A percentile compares a stretch with the other conserved stretches of the same genome.
Conservation (phyloP, 257 asterid genomes). For the Fraxinus americana region DNA sequence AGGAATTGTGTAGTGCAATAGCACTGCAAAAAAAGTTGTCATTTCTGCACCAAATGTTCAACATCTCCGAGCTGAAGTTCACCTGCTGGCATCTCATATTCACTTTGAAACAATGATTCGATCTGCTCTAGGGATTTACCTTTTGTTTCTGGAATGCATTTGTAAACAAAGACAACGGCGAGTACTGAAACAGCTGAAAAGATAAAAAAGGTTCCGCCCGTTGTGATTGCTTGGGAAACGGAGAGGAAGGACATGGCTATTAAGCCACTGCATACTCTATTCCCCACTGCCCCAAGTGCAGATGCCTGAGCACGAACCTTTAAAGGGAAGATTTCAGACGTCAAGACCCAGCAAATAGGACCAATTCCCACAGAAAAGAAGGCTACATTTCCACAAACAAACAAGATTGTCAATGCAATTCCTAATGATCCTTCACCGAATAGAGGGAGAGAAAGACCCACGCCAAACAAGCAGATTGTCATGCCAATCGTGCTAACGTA, state of each 20-base stretch:
- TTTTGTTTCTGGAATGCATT: conserved; percentile 76
- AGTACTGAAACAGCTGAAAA: conserved; percentile 60
- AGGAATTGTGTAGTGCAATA: background rate
- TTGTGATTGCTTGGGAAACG: conserved; percentile 56
- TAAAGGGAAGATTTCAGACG: conserved; percentile 85
- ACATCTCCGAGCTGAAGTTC: conserved; percentile 75
- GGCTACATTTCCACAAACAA: conserved; percentile 83
- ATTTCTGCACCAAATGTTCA: conserved; percentile 69
- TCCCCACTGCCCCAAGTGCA: conserved; percentile 90
- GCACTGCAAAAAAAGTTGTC: conserved; percentile 13
- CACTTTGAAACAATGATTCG: conserved; percentile 66
- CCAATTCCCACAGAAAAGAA: conserved; percentile 90
- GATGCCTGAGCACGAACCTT: conserved; percentile 89
- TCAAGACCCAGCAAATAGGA: conserved; percentile 90
- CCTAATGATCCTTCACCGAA: conserved; percentile 48
- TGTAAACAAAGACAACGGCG: conserved; percentile 66
- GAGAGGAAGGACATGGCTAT: conserved; percentile 92
- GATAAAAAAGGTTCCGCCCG: conserved; percentile 73
- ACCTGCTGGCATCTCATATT: conserved; percentile 38
- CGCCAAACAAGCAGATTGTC: conserved; percentile 68
- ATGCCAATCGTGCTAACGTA: conserved; percentile 89
- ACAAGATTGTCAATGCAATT: conserved; percentile 48
- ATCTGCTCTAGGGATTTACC: conserved; percentile 93
- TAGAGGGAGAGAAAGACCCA: conserved; percentile 53
- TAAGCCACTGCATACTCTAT: conserved; percentile 85